Base-by-base conservation (phyloP, 129 eudicot species). In the Apium graveolens region DNA sequence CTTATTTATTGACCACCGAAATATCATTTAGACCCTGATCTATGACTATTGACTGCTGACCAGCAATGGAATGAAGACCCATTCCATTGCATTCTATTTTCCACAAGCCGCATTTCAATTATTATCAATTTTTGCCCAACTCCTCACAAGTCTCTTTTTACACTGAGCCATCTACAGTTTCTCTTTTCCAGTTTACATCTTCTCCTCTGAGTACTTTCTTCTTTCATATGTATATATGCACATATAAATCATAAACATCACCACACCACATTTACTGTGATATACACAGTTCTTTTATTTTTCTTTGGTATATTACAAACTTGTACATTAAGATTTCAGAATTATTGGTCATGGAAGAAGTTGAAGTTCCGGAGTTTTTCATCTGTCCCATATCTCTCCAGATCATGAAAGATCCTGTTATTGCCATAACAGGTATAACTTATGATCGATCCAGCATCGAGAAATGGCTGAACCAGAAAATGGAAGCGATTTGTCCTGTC, bases 321-420 rank as follows among this genome's bases (percentile, higher is more conserved):
- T 9, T 1, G 2, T 57, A 53, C 62, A 1, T 21, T 7, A 53
- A 53, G 26, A 4, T 62, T 68, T 68, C n/a, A 34, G 11, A 13
- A 32, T 27, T 26, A 18, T 4, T 37, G 18, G 9, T 26, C 44
- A 89, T 87, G 91, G 93, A 87, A 35, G 84, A 87, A 31, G 83
- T 31, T 48, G 97, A 92, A 82, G 82, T 90, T 49, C 96, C 98
- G 24, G 85, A 88, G 46, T 85, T 82, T 49, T 92, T 92, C 90
- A 79, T 90, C 42, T 93, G 98, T 75, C 97, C 98, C 13, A 93
- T 93, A 49, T 93, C 98, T 43, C 94, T 93, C n/a, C 94, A 93
- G 75, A 89, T 87, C 80, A 93, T 93, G 98, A 85, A 87, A 86
- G 97, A 93, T 76, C 98, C 98, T 8, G 98, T 93, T 4, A 93